A percentile compares a stretch with the other conserved stretches of the same genome.
phyloP scores from a whole-genome alignment of 2,329 filamentous ascomycete species.

The Neonectria magnoliae region DNA sequence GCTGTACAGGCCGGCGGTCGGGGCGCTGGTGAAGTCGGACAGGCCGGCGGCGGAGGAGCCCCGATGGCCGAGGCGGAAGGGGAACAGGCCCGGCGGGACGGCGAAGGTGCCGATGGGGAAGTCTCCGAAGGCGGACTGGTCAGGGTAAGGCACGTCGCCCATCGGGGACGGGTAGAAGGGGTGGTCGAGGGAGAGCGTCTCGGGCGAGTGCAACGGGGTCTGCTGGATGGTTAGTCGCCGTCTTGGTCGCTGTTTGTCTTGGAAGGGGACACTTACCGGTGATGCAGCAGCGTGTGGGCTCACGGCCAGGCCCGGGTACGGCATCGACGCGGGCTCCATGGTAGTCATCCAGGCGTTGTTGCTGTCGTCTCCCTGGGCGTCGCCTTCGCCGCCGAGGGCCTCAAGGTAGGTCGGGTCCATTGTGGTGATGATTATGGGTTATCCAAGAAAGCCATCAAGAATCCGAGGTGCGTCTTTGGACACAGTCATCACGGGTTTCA shows the following conservation, averaged over 20 bases:
- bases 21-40: constrained; percentile 31
- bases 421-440: constrained; percentile 36
- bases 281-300: constrained; percentile 31
- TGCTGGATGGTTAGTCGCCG: constrained; percentile 12
- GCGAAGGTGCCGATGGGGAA: constrained; percentile 34
- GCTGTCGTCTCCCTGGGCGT: constrained; percentile 2
- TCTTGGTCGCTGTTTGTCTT: too few relatives aligned
- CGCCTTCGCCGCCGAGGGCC: constrained; percentile 23
- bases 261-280: constrained; percentile 27
- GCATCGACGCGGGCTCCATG: constrained; percentile 33
- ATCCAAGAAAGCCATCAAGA: constrained; percentile 40
- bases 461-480: constrained; percentile 35
- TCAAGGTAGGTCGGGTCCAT: constrained; percentile 41
- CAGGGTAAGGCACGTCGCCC: constrained; percentile 39
- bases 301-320: constrained; percentile 33
- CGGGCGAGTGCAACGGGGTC: constrained; percentile 37
- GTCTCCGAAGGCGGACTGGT: constrained; percentile 34
- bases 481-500: constrained; percentile 41
- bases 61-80: constrained; percentile 29
- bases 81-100: constrained; percentile 33
- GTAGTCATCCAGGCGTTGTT: constrained; percentile 34
- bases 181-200: constrained; percentile 39
- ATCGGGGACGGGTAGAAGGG: constrained; percentile 37
- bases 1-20: constrained; percentile 28
- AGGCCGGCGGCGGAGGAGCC: constrained; percentile 28